Conservation (phyloP, 495 filamentous ascomycete genomes). For the Darksidea phi region DNA sequence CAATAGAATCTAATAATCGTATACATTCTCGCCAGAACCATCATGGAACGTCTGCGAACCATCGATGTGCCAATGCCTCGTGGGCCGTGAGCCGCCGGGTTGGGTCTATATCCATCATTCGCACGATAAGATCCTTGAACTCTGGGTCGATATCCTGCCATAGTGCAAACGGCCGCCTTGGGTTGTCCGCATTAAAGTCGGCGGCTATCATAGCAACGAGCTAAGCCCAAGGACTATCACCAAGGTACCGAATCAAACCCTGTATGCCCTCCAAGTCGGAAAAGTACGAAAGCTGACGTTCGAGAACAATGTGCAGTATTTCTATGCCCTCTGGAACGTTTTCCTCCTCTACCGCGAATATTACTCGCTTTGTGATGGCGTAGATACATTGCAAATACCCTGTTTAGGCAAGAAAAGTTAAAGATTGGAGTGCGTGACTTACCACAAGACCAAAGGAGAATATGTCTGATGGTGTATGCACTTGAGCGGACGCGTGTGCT, state of each 20-base stretch:
- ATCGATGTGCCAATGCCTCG: not conserved
- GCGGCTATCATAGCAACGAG: constrained; percentile 7
- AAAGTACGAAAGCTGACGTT: constrained; percentile 31
- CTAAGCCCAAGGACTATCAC: constrained; percentile 9
- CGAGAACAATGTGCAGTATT: constrained; percentile 18
- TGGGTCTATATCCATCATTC: constrained; percentile 16
- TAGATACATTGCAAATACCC: constrained; percentile 20
- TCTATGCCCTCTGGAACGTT: constrained; percentile 28
- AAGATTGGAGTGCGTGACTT: too few relatives aligned
- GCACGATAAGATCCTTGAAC: constrained; percentile 9
- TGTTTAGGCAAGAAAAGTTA: not conserved
- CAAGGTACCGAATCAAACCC: constrained; percentile 22
- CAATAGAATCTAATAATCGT: too few relatives aligned
- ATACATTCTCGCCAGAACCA: too few relatives aligned
- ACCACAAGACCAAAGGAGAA: constrained; percentile 50
- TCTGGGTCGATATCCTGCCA: constrained; percentile 6
- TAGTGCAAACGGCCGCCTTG: not conserved
- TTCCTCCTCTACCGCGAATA: constrained; percentile 26
- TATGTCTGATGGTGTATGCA: constrained; percentile 47
- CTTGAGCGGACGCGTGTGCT: constrained; percentile 41
- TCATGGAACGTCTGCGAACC: not conserved
- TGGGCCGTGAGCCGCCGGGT: not conserved
- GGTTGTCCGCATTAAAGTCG: constrained; percentile 11
- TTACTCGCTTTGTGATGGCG: constrained; percentile 24
- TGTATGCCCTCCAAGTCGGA: constrained; percentile 15